phyloP scores from a whole-genome alignment of 148 eudicot species.

The Persicaria maculosa region DNA sequence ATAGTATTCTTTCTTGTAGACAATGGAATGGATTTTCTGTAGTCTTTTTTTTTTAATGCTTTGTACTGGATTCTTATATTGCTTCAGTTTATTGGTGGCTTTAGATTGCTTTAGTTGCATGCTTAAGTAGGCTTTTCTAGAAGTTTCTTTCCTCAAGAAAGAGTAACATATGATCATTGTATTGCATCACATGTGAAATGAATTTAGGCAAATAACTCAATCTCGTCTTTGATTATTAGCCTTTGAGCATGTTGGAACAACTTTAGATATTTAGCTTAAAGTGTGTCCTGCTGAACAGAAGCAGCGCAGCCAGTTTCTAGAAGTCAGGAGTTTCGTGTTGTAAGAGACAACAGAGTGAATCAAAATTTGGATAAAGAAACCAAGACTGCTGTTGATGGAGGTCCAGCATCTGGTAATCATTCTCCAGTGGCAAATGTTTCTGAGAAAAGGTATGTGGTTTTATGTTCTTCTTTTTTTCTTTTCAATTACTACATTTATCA shows the following conservation, averaged over 20 bases:
- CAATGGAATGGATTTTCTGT: not conserved
- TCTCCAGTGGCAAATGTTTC: constrained; percentile 22
- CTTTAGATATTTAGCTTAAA: not conserved
- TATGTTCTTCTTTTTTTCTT: not conserved
- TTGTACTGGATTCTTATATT: not conserved
- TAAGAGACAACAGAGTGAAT: constrained; percentile 72
- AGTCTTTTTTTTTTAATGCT: not conserved
- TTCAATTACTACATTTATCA: not conserved
- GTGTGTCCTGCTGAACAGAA: not conserved
- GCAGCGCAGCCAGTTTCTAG: constrained; percentile 5
- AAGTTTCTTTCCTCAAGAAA: not conserved
- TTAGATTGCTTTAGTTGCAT: not conserved
- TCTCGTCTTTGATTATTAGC: not conserved
- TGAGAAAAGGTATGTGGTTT: constrained; percentile 42
- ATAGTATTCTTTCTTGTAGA: not conserved
- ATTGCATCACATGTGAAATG: not conserved
- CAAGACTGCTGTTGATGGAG: constrained; percentile 23
- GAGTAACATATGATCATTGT: not conserved
- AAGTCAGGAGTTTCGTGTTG: constrained; percentile 78
- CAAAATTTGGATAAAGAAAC: constrained; percentile 38
- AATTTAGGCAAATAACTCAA: constrained; percentile 1
- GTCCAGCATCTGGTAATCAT: constrained; percentile 29
- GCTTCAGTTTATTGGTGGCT: not conserved
- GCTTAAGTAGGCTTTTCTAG: not conserved
- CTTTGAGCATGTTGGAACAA: constrained; percentile 4